phyloP scores from a whole-genome alignment of 2,329 filamentous ascomycete genomes.

The Clarireedia homoeocarpa region DNA sequence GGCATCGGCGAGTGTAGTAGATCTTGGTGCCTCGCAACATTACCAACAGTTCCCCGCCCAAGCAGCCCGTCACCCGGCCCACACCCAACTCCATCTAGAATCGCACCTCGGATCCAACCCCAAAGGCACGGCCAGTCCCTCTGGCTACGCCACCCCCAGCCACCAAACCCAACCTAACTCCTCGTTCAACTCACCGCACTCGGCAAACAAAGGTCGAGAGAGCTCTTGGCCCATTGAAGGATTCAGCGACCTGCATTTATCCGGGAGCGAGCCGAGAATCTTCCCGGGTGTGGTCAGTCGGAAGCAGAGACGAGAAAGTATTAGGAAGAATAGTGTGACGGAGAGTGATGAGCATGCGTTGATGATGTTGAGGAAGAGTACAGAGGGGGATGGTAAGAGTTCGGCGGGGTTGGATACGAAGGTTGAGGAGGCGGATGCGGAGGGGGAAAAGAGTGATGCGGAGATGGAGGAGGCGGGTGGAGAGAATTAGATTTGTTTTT shows the following conservation, averaged over 20 bases:
- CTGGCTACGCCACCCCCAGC: constrained; percentile 11
- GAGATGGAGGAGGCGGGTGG: constrained; percentile 4
- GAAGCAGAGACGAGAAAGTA: constrained; percentile 23
- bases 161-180: constrained; percentile 4
- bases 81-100: constrained; percentile 22
- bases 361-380: constrained; percentile 2
- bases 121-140: constrained; percentile 13
- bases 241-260: constrained; percentile 39
- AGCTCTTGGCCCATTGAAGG: constrained; percentile 33
- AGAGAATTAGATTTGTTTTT: neutral
- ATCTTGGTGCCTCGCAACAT: constrained; percentile 11
- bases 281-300: constrained; percentile 60
- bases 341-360: constrained; percentile 20
- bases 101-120: constrained; percentile 2
- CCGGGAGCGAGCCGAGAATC: constrained; percentile 57
- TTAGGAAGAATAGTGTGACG: constrained; percentile 21
- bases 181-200: constrained; percentile 14
- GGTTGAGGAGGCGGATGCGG: constrained; percentile 1
- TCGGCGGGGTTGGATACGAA: neutral
- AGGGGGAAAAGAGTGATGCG: constrained; percentile 3
- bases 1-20: constrained; percentile 15
- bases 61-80: constrained; percentile 26
- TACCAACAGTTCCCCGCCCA: constrained; percentile 28
- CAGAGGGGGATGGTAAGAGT: neutral
- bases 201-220: constrained; percentile 26